Percentiles rank a stretch among this genome's conserved stretches.
Evolutionary conservation across 306 rosid genomes (phyloP).

Genomic region (Citrullus colocynthis): DNA sequence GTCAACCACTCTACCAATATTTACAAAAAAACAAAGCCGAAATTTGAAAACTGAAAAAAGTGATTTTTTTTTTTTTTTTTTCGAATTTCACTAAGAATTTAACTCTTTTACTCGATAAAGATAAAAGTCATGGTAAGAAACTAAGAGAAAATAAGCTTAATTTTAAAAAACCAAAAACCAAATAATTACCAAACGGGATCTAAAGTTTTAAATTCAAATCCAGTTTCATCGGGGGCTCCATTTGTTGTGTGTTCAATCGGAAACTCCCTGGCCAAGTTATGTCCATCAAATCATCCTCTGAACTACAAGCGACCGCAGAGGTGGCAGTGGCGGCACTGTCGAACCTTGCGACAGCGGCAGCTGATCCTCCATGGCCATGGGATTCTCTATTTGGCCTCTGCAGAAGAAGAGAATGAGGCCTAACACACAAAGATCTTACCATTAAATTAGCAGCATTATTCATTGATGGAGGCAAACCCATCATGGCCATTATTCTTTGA

Average conservation of each 20-base stretch:
- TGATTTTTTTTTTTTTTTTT: no score
- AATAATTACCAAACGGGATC: no score
- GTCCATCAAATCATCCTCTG: not conserved
- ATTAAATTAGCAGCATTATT: slow-evolving; percentile 15
- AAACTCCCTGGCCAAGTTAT: not conserved
- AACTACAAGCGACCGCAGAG: not conserved
- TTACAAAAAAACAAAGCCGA: no score
- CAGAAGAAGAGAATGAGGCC: slow-evolving; percentile 52
- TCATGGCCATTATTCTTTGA: slow-evolving; percentile 50
- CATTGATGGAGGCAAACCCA: slow-evolving; percentile 29
- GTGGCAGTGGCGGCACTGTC: no score
- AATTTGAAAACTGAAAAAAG: no score
- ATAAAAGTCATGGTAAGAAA: no score
- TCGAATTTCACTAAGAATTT: no score
- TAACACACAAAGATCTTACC: slow-evolving; percentile 45
- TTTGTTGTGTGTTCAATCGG: not conserved
- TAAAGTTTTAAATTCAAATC: slow-evolving; percentile 1
- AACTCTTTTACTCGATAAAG: no score
- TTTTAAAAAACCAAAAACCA: no score
- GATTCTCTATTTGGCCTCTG: slow-evolving; percentile 46
- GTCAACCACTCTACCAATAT: no score
- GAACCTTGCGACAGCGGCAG: not conserved
- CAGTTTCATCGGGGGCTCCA: not conserved
- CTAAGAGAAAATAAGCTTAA: no score
- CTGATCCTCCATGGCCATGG: not conserved